A percentile compares a stretch with the other conserved stretches of the same genome.
These are phyloP conservation scores for Moesziomyces globuligerus DNA, from an alignment of 1,284 basidiomycete genomes.

Conservation along the genomic window DNA sequence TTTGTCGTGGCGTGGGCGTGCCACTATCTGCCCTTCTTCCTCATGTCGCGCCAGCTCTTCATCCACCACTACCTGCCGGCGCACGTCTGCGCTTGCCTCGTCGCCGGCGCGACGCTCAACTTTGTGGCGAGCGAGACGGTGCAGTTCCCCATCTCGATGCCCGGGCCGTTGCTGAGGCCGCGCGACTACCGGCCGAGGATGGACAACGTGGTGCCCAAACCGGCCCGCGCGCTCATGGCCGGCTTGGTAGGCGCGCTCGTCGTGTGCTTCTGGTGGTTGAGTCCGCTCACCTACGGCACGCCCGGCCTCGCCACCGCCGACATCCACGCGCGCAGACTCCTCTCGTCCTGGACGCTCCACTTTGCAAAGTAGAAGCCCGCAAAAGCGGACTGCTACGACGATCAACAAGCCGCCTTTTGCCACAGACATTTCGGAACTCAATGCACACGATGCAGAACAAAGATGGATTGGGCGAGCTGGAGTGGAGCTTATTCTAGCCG, in stretches of 20 bases:
- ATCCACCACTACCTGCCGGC: slow-evolving; percentile 95
- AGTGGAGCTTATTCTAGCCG: slow-evolving; percentile 29
- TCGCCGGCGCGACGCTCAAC: slow-evolving; percentile 89
- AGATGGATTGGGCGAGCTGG: background rate
- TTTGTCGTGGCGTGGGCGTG: slow-evolving; percentile 93
- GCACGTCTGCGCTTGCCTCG: slow-evolving; percentile 83
- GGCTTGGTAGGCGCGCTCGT: slow-evolving; percentile 29
- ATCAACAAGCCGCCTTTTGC: slow-evolving; percentile 2
- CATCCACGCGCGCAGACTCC: slow-evolving; percentile 40
- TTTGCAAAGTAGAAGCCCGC: slow-evolving; percentile 42
- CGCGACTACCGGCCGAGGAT: slow-evolving; percentile 26
- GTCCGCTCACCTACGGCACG: slow-evolving; percentile 62
- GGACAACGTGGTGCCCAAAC: slow-evolving; percentile 31
- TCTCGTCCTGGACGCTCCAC: slow-evolving; percentile 60
- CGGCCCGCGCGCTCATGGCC: slow-evolving; percentile 19
- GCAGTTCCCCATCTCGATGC: slow-evolving; percentile 85
- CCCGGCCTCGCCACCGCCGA: slow-evolving; percentile 43
- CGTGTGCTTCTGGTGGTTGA: slow-evolving; percentile 53
- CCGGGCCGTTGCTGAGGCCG: slow-evolving; percentile 69
- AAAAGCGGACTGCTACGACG: background rate
- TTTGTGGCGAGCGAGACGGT: slow-evolving; percentile 79
- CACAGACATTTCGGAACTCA: no score
- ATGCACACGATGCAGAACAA: slow-evolving; percentile 1
- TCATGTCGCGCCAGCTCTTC: slow-evolving; percentile 91
- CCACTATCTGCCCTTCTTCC: slow-evolving; percentile 97